Evolutionary conservation across 2,329 filamentous ascomycete species (phyloP).

Genomic region (Botryotinia convoluta): DNA sequence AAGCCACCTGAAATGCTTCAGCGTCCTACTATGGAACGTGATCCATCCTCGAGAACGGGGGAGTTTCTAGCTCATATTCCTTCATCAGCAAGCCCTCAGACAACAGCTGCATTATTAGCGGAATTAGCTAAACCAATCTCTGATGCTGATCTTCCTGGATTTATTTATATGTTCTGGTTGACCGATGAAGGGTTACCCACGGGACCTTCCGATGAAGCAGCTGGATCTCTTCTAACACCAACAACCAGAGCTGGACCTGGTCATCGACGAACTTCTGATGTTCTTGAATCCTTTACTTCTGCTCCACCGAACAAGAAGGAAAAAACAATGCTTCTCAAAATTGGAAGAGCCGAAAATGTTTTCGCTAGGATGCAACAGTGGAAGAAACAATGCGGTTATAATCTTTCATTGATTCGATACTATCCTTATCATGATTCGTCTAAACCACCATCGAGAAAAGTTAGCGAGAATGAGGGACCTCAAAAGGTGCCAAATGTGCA

Average conservation of each 20-base stretch:
- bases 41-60: slow-evolving; percentile 39
- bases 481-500: slow-evolving; percentile 82
- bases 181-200: slow-evolving; percentile 62
- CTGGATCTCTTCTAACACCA: slow-evolving; percentile 57
- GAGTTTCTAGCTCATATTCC: slow-evolving; percentile 69
- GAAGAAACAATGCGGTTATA: slow-evolving; percentile 88
- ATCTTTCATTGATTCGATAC: slow-evolving; percentile 82
- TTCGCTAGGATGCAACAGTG: slow-evolving; percentile 89
- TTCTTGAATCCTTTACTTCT: slow-evolving; percentile 50
- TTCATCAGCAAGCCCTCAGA: slow-evolving; percentile 60
- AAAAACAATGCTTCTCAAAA: slow-evolving; percentile 67
- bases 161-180: slow-evolving; percentile 99
- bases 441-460: neutral
- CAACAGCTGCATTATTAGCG: slow-evolving; percentile 66
- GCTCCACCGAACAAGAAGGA: slow-evolving; percentile 34
- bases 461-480: slow-evolving; percentile 41
- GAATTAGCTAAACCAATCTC: slow-evolving; percentile 78
- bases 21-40: slow-evolving; percentile 32
- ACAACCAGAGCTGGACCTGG: slow-evolving; percentile 41
- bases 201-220: slow-evolving; percentile 56
- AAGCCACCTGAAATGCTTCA: slow-evolving; percentile 23
- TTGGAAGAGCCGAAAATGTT: slow-evolving; percentile 73
- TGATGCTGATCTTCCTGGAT: slow-evolving; percentile 74
- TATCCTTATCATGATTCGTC: slow-evolving; percentile 68
- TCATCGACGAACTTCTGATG: slow-evolving; percentile 52